A percentile compares a stretch with the other conserved stretches of the same genome.
phyloP scores from a whole-genome alignment of 768 basidiomycete genomes.

The Phaffia australis region DNA sequence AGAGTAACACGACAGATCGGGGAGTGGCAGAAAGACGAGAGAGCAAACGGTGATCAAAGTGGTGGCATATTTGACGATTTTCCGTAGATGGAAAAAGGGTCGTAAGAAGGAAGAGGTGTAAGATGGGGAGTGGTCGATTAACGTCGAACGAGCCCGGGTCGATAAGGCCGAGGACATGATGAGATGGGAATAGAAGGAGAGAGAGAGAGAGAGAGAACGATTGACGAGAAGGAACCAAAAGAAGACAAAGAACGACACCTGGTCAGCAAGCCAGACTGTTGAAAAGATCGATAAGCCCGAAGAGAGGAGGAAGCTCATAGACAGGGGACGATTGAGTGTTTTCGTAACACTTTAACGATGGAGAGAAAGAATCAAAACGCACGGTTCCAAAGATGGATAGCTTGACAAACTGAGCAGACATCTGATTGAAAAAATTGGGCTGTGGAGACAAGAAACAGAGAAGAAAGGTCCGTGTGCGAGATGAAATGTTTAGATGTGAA shows the following conservation, averaged over 20 bases:
- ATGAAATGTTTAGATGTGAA: too few species aligned
- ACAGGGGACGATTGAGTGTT: background rate
- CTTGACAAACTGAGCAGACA: slow-evolving; percentile 62
- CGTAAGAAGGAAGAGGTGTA: background rate
- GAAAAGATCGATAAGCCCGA: background rate
- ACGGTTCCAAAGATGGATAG: slow-evolving; percentile 98
- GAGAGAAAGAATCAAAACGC: slow-evolving; percentile 27
- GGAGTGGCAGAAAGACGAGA: background rate
- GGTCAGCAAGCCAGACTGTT: background rate
- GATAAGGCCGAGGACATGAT: background rate
- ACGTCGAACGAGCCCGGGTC: background rate
- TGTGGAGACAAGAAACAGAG: too few species aligned
- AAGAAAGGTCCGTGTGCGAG: too few species aligned
- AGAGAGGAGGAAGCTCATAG: background rate
- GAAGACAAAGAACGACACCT: background rate
- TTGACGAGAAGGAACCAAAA: too few species aligned
- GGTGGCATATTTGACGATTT: too few species aligned
- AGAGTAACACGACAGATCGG: background rate
- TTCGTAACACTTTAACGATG: background rate
- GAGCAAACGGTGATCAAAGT: background rate
- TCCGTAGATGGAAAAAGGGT: too few species aligned
- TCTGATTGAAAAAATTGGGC: background rate
- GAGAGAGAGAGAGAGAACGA: background rate
- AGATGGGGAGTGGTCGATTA: background rate
- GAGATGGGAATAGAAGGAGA: background rate